Conservation (phyloP, 257 asterid genomes). For the Jacaranda mimosifolia region DNA sequence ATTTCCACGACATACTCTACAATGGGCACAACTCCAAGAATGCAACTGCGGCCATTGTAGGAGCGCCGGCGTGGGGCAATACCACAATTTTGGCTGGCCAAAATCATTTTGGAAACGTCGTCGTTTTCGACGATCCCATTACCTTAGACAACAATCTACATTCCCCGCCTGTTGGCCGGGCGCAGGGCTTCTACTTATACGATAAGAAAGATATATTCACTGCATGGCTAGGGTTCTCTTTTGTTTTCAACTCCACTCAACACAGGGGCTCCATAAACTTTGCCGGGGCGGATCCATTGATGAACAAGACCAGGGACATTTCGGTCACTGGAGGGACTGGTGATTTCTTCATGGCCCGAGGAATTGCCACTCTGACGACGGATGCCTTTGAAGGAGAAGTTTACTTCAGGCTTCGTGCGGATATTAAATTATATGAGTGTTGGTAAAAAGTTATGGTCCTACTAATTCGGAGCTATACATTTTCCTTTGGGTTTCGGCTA, state of each 20-base stretch:
- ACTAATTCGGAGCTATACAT: too few relatives aligned
- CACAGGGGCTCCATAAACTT: constrained; percentile 69
- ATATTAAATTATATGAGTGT: constrained; percentile 75
- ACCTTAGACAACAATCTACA: constrained; percentile 72
- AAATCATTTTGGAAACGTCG: constrained; percentile 65
- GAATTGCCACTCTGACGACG: constrained; percentile 72
- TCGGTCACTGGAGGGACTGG: constrained; percentile 92
- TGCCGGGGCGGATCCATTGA: constrained; percentile 81
- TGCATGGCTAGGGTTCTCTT: constrained; percentile 80
- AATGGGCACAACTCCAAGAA: constrained; percentile 66
- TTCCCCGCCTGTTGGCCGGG: constrained; percentile 76
- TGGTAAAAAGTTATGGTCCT: constrained; percentile 45
- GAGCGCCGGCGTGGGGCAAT: constrained; percentile 75
- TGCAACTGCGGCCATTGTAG: constrained; percentile 77
- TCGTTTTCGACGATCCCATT: constrained; percentile 82
- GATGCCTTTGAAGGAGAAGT: constrained; percentile 80
- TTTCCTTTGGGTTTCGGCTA: too few relatives aligned
- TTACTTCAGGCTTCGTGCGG: constrained; percentile 69
- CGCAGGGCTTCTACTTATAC: constrained; percentile 76
- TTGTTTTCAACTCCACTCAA: constrained; percentile 66
- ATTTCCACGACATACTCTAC: constrained; percentile 82
- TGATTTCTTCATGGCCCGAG: constrained; percentile 87
- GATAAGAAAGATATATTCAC: constrained; percentile 57
- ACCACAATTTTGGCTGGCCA: constrained; percentile 52
- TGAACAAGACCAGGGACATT: constrained; percentile 73